Evolutionary conservation across 2,329 filamentous ascomycete species (phyloP).

Genomic region (Ophidiomyces ophidiicola): DNA sequence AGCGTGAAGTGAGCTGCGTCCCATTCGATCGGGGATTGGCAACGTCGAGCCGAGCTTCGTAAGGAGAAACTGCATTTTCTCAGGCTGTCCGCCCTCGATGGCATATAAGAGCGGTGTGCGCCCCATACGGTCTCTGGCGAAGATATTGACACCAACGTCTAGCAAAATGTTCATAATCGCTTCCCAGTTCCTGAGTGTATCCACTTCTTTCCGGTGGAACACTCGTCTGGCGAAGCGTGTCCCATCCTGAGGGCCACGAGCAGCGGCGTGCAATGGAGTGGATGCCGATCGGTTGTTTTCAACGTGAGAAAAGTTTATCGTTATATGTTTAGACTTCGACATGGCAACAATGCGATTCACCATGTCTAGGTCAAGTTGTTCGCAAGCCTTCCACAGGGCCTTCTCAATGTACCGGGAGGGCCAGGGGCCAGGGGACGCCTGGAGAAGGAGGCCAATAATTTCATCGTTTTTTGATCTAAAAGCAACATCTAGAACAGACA

Average conservation of each 20-base stretch:
- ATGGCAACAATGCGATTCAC: slow-evolving; percentile 2
- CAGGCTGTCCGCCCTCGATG: slow-evolving; percentile 25
- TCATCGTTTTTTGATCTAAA: slow-evolving; percentile 1
- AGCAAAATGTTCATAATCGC: slow-evolving; percentile 6
- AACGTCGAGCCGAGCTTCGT: slow-evolving; percentile 2
- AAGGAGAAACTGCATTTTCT: slow-evolving; percentile 5
- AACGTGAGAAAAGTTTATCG: neutral
- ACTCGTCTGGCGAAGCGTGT: neutral
- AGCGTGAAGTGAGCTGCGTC: slow-evolving; percentile 7
- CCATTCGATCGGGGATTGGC: slow-evolving; percentile 2
- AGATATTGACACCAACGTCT: slow-evolving; percentile 24
- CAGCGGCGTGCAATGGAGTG: slow-evolving; percentile 5
- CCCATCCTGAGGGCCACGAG: slow-evolving; percentile 6
- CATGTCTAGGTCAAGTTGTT: slow-evolving; percentile 4
- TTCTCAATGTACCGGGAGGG: slow-evolving; percentile 7
- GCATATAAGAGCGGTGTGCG: slow-evolving; percentile 31
- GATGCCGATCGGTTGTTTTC: neutral
- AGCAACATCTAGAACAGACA: slow-evolving; percentile 6
- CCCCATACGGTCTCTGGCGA: slow-evolving; percentile 26
- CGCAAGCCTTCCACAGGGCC: slow-evolving; percentile 4
- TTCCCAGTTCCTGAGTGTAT: slow-evolving; percentile 4
- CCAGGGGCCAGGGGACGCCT: slow-evolving; percentile 5
- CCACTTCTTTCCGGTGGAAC: too few species aligned
- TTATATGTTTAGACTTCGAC: neutral
- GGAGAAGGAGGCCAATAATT: neutral